Evolutionary conservation across 306 rosid species (phyloP).

Genomic region (Quercus bicolor): DNA sequence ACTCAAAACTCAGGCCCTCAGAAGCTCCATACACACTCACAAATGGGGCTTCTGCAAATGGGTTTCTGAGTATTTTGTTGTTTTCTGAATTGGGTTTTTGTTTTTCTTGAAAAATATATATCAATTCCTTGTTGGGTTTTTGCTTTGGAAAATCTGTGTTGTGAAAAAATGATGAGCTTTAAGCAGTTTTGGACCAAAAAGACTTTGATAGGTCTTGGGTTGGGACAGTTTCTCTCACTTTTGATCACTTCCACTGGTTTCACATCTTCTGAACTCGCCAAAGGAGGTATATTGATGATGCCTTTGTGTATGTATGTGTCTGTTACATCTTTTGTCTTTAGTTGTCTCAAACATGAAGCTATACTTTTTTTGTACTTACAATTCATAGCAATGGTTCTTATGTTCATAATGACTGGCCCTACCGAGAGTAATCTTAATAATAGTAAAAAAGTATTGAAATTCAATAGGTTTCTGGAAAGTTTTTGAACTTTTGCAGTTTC

Average conservation of each 20-base stretch:
- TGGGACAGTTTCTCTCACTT: constrained; percentile 94
- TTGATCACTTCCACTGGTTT: constrained; percentile 87
- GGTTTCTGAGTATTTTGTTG: neutral
- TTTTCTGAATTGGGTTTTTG: neutral
- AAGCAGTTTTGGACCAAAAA: constrained; percentile 51
- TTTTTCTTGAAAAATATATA: neutral
- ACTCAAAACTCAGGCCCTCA: neutral
- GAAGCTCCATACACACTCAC: neutral
- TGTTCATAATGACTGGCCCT: neutral
- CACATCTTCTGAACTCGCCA: constrained; percentile 83
- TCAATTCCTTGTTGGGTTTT: neutral
- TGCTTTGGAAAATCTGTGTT: neutral
- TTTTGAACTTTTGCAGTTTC: neutral
- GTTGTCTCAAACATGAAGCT: neutral
- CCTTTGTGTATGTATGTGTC: neutral
- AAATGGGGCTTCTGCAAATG: neutral
- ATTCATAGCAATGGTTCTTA: neutral
- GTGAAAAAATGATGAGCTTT: constrained; percentile 27
- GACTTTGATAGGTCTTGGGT: constrained; percentile 68
- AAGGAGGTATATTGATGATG: constrained; percentile 42
- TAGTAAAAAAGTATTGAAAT: neutral
- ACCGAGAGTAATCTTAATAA: neutral
- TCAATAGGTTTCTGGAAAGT: neutral
- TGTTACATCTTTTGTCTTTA: neutral
- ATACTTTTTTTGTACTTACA: neutral